Base-by-base conservation (phyloP, 495 filamentous ascomycete species). In the Tuber microsphaerosporum region DNA sequence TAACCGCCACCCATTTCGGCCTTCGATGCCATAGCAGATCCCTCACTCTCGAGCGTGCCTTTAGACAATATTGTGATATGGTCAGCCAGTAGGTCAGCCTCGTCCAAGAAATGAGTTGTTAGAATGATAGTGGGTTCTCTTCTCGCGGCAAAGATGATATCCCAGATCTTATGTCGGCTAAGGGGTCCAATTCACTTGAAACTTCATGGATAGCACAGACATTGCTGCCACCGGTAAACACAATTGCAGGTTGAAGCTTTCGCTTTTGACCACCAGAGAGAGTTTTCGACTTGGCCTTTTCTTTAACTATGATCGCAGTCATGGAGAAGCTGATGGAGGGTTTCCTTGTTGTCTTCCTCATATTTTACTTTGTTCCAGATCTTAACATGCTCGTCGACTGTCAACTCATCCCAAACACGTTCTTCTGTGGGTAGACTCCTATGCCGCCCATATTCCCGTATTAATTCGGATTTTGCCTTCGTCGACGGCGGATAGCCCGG, bases 191-290 rank as follows among this genome's bases (percentile, higher is more conserved):
- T 9, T 93, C 93, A 71, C 89, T 91, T 20, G 90, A 92, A 7
- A 94, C 92, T 81, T 97, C 93, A 81, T 97, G 93, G 14, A 97
- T 90, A 83, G 92, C 93, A 83, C 93, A 97, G 10, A 97, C 89
- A 22, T 87, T 88, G 75, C 90, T 92, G 26, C 92, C 93, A 56
- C 93, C 93, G 39, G 92, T 93, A 73, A 97, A 89, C 92, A 95
- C 95, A 88, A 94, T 93, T n/a, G 91, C 90, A 16, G 97, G 87
- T 81, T 97, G 93, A n/a, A 94, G 85, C 83, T 96, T 96, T 37
- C 93, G 87, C 83, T 94, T 96, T 83, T 97, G 93, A 0, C 93
- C 93, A 9, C 93, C 93, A 3, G 92, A 95, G 8, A 97, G 86
- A 1, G 91, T 92, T 74, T 87, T 87, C 1, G 92, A 87, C 76